phyloP scores from a whole-genome alignment of 1,284 basidiomycete genomes.

The Ganoderma meredithae region DNA sequence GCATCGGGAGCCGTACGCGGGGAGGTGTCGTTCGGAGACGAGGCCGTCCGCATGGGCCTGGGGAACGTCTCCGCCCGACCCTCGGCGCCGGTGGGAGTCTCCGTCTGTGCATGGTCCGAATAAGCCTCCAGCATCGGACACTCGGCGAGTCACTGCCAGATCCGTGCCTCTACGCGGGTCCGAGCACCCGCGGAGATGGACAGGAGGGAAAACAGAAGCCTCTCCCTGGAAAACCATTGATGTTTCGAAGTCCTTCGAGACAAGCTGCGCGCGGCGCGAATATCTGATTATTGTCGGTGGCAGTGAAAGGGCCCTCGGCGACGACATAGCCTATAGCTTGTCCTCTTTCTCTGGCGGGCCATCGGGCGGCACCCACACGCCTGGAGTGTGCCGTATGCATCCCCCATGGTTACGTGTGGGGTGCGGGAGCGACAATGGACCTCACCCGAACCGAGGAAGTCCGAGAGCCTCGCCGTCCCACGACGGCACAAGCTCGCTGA shows the following conservation, averaged over 20 bases:
- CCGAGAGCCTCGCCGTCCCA: neutral
- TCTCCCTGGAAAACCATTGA: neutral
- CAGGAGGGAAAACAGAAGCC: constrained; percentile 1
- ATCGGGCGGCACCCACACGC: too few species aligned
- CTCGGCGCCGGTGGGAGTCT: constrained; percentile 13
- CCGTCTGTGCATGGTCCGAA: neutral
- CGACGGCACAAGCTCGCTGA: constrained; percentile 7
- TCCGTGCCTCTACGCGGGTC: constrained; percentile 11
- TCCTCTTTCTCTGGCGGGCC: neutral
- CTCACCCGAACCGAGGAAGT: neutral
- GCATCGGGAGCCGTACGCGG: neutral
- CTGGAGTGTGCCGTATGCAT: neutral
- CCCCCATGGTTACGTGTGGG: neutral
- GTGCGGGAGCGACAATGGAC: neutral
- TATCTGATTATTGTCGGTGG: neutral
- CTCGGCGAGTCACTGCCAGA: neutral
- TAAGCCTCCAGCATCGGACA: constrained; percentile 1
- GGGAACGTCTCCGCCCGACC: neutral
- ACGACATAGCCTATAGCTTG: neutral
- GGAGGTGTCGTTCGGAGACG: neutral
- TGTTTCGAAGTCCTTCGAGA: constrained; percentile 11
- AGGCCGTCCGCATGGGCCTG: constrained; percentile 9
- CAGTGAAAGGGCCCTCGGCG: neutral
- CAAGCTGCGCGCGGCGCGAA: neutral
- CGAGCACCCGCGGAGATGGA: constrained; percentile 18